Evolutionary conservation across 176 grass and related monocot species (phyloP).

Genomic region (Secale cereale): DNA sequence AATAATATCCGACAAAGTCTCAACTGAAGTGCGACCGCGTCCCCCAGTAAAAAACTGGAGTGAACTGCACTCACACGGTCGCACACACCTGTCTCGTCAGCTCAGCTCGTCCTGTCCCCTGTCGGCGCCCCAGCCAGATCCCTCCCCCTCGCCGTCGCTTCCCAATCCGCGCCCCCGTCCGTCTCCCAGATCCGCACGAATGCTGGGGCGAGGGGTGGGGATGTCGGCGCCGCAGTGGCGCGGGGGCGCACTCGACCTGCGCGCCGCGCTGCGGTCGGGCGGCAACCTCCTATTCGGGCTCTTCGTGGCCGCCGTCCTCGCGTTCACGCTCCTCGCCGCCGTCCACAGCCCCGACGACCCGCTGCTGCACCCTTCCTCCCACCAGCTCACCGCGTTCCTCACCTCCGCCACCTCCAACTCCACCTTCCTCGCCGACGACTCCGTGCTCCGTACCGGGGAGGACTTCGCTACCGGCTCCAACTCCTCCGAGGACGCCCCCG

Average conservation of each 20-base stretch:
- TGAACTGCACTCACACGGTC: not conserved
- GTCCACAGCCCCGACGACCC: slow-evolving; percentile 89
- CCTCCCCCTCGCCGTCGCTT: slow-evolving; percentile 3
- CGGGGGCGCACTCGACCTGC: slow-evolving; percentile 39
- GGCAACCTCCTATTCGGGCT: slow-evolving; percentile 83
- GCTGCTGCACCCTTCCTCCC: slow-evolving; percentile 74
- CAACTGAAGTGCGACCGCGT: not conserved
- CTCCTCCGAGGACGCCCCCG: not conserved
- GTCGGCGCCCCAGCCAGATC: slow-evolving; percentile 45
- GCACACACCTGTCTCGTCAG: not conserved
- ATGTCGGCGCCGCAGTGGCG: slow-evolving; percentile 40
- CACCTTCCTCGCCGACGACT: slow-evolving; percentile 67
- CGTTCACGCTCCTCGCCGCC: slow-evolving; percentile 84
- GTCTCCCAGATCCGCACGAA: slow-evolving; percentile 35
- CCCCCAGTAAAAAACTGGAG: not conserved
- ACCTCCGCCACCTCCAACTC: slow-evolving; percentile 80
- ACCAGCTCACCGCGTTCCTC: slow-evolving; percentile 78
- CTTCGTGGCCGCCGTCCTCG: slow-evolving; percentile 87
- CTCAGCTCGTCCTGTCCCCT: not conserved
- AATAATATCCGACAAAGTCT: too few relatives aligned
- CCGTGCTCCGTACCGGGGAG: slow-evolving; percentile 89
- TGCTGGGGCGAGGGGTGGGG: slow-evolving; percentile 34
- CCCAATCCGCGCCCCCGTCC: not conserved
- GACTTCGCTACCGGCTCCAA: slow-evolving; percentile 47
- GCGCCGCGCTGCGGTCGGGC: slow-evolving; percentile 46